These are phyloP conservation scores for Metarhizium sp. DNA, from an alignment of 2,329 filamentous ascomycete species.

Conservation along the genomic window DNA sequence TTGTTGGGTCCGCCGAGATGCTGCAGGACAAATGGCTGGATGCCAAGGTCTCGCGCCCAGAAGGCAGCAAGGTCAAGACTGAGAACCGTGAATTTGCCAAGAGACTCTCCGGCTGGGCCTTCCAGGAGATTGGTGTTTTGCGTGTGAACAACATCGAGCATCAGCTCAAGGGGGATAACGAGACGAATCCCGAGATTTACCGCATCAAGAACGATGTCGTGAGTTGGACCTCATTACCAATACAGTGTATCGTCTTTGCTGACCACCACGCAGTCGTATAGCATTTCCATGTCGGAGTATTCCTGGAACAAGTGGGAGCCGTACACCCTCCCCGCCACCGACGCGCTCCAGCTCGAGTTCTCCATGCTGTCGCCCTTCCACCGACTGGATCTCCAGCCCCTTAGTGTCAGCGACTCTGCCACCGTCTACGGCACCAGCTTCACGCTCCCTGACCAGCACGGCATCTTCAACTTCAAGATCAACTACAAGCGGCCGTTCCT, in stretches of 20 bases:
- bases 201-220: conserved; percentile 95
- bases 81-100: conserved; percentile 80
- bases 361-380: conserved; percentile 98
- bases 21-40: conserved; percentile 85
- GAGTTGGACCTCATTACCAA: conserved; percentile 32
- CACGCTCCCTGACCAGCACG: conserved; percentile 88
- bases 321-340: conserved; percentile 59
- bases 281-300: conserved; percentile 85
- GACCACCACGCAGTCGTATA: conserved; percentile 54
- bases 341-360: conserved; percentile 88
- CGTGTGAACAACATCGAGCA: conserved; percentile 79
- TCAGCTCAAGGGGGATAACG: conserved; percentile 46
- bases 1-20: conserved; percentile 80
- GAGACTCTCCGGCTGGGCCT: conserved; percentile 85
- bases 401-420: conserved; percentile 48
- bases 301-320: conserved; percentile 63
- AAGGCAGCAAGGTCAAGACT: conserved; percentile 47
- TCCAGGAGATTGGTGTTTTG: conserved; percentile 86
- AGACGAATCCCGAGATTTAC: conserved; percentile 79
- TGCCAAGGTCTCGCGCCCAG: conserved; percentile 59
- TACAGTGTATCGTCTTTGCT: neutral
- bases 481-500: conserved; percentile 96
- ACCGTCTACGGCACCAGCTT: conserved; percentile 70
- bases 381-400: conserved; percentile 61
- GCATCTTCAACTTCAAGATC: conserved; percentile 96